phyloP scores from a whole-genome alignment of 2,329 filamentous ascomycete genomes.

The Dothistroma septosporum region DNA sequence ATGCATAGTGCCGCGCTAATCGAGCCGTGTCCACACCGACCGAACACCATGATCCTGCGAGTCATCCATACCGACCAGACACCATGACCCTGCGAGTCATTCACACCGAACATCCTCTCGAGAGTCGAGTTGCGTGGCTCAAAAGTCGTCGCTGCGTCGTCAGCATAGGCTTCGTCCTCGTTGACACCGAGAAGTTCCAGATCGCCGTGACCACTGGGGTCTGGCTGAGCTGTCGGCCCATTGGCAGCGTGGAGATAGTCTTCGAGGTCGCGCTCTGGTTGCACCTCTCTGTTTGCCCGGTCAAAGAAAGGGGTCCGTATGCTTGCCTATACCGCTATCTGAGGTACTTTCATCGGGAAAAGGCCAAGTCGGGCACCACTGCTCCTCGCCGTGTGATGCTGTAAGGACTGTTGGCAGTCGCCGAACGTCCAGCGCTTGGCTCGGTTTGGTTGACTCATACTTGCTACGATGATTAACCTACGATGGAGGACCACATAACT shows the following conservation, averaged over 20 bases:
- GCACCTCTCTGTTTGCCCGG: background rate
- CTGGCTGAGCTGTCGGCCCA: background rate
- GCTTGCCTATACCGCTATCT: background rate
- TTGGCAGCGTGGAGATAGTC: background rate
- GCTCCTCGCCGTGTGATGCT: background rate
- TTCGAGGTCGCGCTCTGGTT: background rate
- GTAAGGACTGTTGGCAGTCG: background rate
- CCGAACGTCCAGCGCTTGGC: background rate
- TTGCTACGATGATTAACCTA: background rate
- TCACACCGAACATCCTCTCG: background rate
- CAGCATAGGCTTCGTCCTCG: background rate
- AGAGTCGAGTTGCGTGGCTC: background rate
- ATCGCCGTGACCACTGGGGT: background rate
- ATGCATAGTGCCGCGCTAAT: background rate
- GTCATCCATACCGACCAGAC: background rate
- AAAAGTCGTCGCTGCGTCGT: background rate
- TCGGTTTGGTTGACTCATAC: background rate
- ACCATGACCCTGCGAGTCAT: too few relatives aligned
- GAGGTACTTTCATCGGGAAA: background rate
- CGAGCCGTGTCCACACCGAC: background rate
- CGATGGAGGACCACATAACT: too few relatives aligned
- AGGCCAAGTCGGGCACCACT: background rate
- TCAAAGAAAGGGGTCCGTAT: background rate
- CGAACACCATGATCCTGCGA: background rate
- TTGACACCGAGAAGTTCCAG: background rate